Conservation (phyloP, 169 alveolate species). For the Plasmodium berghei region DNA sequence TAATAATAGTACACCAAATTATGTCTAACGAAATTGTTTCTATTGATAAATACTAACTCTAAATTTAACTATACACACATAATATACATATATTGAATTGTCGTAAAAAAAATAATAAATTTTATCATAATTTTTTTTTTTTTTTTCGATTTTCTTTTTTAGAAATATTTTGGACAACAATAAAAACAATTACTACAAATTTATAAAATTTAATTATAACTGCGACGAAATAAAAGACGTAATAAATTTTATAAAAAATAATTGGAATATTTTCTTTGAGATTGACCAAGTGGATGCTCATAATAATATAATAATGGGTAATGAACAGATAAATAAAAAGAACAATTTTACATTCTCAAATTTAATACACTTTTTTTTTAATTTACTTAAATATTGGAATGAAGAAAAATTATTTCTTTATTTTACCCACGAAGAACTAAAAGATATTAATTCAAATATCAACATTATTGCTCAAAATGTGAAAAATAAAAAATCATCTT, state of each 20-base stretch:
- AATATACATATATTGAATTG: too few species aligned
- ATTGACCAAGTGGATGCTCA: not conserved
- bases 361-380: conserved; percentile 29
- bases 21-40: not conserved
- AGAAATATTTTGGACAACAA: conserved; percentile 13
- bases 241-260: conserved; percentile 21
- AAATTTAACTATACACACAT: too few species aligned
- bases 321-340: not conserved
- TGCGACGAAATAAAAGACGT: conserved; percentile 45
- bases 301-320: not conserved
- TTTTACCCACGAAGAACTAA: conserved; percentile 38
- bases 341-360: not conserved
- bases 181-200: conserved; percentile 28
- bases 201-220: conserved; percentile 24
- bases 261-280: conserved; percentile 20
- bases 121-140: not conserved
- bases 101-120: too few species aligned
- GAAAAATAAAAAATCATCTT: not conserved
- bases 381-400: conserved; percentile 26
- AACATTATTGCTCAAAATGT: conserved; percentile 1
- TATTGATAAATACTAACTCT: not conserved
- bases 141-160: not conserved
- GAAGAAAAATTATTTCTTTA: conserved; percentile 12
- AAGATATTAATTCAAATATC: conserved; percentile 15
- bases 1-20: not conserved